Conservation (phyloP, 495 filamentous ascomycete genomes). For the Annulohypoxylon maeteangense region DNA sequence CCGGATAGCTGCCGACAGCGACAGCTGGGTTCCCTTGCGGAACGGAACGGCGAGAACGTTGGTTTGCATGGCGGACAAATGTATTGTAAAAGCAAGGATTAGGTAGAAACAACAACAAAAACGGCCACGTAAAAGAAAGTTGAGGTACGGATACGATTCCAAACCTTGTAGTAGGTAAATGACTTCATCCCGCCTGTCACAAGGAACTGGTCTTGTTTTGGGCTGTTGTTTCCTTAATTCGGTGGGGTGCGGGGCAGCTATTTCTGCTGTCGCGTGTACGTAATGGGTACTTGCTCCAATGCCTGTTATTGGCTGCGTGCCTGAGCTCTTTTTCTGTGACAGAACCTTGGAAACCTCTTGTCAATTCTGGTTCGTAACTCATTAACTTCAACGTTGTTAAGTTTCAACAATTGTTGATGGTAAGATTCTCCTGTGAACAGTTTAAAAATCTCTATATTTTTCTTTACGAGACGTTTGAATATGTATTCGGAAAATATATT, state of each 20-base stretch:
- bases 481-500: background rate
- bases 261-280: slow-evolving; percentile 1
- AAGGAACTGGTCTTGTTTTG: slow-evolving; percentile 20
- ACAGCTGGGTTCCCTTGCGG: slow-evolving; percentile 80
- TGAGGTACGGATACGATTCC: background rate
- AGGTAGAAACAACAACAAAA: background rate
- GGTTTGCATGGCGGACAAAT: slow-evolving; percentile 43
- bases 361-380: background rate
- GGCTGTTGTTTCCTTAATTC: slow-evolving; percentile 20
- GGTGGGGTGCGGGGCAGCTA: slow-evolving; percentile 37
- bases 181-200: slow-evolving; percentile 32
- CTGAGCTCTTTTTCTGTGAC: slow-evolving; percentile 1
- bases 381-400: background rate
- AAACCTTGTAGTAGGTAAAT: slow-evolving; percentile 8
- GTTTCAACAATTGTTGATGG: background rate
- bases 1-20: slow-evolving; percentile 82
- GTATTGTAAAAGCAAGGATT: slow-evolving; percentile 1
- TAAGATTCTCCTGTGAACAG: background rate
- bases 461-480: background rate
- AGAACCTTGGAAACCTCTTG: background rate
- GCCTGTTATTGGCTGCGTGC: slow-evolving; percentile 1
- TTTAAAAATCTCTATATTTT: background rate
- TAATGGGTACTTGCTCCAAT: background rate
- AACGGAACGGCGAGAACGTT: slow-evolving; percentile 78
- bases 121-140: background rate